Evolutionary conservation across 192 early-diverging fungal species (phyloP), one percentile per base, ranked within the genome.

Genomic region (Pilaira anomala): DNA sequence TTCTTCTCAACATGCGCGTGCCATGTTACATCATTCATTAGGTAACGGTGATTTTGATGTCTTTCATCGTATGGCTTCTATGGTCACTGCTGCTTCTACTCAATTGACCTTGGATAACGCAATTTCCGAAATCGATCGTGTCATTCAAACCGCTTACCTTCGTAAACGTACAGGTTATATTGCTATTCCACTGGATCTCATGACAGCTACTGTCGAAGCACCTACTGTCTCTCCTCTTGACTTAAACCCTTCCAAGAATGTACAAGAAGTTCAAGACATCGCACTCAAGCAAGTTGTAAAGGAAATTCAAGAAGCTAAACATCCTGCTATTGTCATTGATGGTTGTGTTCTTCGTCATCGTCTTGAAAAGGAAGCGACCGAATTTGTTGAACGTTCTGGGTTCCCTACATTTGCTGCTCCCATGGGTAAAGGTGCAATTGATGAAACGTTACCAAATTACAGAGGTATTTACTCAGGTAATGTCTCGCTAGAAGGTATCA

Each of bases 41-140:
- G 79, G 79, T 14, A 80, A 80, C 33, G 79, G 79, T 2, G 71
- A 80, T 40, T 80, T 74, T 53, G 24, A 50, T 24, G 77, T 80
- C 12, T 80, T 79, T 42, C 22, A 21, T 13, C 53, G 66, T 8
- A 80, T 80, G 70, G 79, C 53, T 63, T 19, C 62, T 13, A 62
- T 50, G 18, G 65, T 80, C 36, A 80, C 79, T 4, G 67, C 67
- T 11, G 79, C 79, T 12, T 64, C 74, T 45, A 45, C 76, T 9
- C 53, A 54, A 16, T 46, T 80, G 18, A 64, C 16, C 8, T 29
- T 63, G n/a, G 45, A 59, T 0, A 73, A 66, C 53, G 79, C 79
- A 19, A 59, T 63, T 3, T 12, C 16, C 2, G 71, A 79, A 60
- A 79, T 80, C 21, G 79, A 80, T 53, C 39, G 68, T 16, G 74